These are phyloP conservation scores for Tagetes patula DNA, from an alignment of 129 eudicot species.

Conservation along the genomic window DNA sequence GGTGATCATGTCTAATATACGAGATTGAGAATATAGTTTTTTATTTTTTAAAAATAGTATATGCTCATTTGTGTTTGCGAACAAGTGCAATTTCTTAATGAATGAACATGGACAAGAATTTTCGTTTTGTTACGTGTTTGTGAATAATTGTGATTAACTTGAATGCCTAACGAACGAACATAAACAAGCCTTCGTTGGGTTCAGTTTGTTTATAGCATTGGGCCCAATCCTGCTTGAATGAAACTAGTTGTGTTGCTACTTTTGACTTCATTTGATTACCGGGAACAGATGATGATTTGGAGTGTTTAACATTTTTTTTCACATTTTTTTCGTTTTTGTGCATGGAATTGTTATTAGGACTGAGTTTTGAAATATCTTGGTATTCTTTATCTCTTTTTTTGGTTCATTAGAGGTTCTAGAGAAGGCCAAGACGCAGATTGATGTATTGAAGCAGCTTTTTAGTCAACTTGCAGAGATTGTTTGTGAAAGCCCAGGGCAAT, in stretches of 20 bases:
- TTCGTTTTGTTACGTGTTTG: too few relatives aligned
- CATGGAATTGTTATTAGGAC: background rate
- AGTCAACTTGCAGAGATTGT: constrained; percentile 64
- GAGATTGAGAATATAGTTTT: too few relatives aligned
- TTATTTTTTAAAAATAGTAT: too few relatives aligned
- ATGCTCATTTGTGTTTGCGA: too few relatives aligned
- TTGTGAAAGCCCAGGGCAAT: constrained; percentile 77
- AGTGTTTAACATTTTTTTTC: background rate
- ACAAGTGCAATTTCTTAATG: too few relatives aligned
- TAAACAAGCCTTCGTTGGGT: too few relatives aligned
- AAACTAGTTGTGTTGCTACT: background rate
- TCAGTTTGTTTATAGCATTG: too few relatives aligned
- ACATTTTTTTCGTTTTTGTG: background rate
- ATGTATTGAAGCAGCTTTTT: constrained; percentile 53
- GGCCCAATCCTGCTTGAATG: background rate
- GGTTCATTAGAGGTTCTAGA: constrained; percentile 63
- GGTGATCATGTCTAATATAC: too few relatives aligned
- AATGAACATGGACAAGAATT: too few relatives aligned
- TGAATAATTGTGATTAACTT: too few relatives aligned
- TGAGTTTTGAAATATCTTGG: background rate
- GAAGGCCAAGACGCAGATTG: constrained; percentile 66
- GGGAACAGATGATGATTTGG: background rate
- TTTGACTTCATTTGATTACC: constrained; percentile 8
- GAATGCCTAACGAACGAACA: too few relatives aligned
- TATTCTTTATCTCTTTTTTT: background rate